Evolutionary conservation across 345 rosid species (phyloP).

Genomic region (Lagerstroemia speciosa): DNA sequence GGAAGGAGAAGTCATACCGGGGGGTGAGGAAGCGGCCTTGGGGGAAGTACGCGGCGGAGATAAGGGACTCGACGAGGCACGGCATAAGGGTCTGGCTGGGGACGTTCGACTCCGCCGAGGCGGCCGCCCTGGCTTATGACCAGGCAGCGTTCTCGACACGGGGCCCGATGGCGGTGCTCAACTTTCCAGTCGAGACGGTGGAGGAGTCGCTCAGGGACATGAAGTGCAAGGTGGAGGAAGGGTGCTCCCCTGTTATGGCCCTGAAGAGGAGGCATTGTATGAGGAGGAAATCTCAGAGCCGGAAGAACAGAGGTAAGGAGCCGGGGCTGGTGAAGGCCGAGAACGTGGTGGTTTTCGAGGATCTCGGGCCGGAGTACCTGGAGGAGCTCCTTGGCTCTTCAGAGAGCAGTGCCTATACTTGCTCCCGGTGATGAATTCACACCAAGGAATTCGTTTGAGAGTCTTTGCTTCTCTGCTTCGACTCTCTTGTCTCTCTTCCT

Average conservation of each 20-base stretch:
- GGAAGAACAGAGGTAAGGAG: constrained; percentile 9
- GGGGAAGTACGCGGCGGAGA: constrained; percentile 50
- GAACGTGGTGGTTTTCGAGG: constrained; percentile 31
- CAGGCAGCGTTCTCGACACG: constrained; percentile 40
- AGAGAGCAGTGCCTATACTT: constrained; percentile 7
- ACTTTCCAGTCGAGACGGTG: constrained; percentile 34
- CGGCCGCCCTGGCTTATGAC: constrained; percentile 38
- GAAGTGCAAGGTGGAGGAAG: constrained; percentile 24
- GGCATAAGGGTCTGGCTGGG: constrained; percentile 43
- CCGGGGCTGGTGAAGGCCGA: constrained; percentile 1
- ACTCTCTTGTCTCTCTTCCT: not conserved
- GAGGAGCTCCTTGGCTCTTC: constrained; percentile 29
- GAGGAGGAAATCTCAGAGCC: constrained; percentile 21
- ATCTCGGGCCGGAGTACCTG: constrained; percentile 31
- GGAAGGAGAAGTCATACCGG: constrained; percentile 25
- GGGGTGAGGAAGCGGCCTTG: constrained; percentile 44
- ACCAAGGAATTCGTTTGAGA: not conserved
- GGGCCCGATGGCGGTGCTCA: constrained; percentile 32
- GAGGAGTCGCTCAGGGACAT: constrained; percentile 34
- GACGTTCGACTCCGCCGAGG: constrained; percentile 38
- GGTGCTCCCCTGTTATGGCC: constrained; percentile 36
- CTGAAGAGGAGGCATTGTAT: constrained; percentile 32
- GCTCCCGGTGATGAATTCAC: constrained; percentile 12
- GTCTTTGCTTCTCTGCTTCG: not conserved
- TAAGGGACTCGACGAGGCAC: constrained; percentile 33